Base-by-base conservation (phyloP, 768 basidiomycete genomes). In the Lactarius deliciosus region DNA sequence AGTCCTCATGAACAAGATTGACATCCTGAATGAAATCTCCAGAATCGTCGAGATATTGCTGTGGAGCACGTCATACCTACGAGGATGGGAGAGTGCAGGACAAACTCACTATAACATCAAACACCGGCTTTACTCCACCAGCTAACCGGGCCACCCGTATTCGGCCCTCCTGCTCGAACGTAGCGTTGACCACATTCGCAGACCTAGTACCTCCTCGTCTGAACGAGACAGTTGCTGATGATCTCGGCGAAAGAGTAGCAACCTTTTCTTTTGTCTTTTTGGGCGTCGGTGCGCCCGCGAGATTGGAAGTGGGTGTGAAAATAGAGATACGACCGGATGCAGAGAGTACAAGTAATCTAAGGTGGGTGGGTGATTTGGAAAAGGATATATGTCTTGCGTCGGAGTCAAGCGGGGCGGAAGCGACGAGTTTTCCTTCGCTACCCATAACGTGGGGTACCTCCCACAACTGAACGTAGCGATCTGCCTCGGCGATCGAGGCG, bases 391-490 rank as follows among this genome's bases (percentile, higher is more conserved):
- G 73, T 25, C 83, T 80, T n/a, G 84, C 85, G 65, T 86, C 84
- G 3, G 87, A 84, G 73, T 90, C 89, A 18, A 90, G 77, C 16
- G 87, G 82, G 5, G 86, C 80, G 5, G 85, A 85, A 18, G 87
- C 87, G 22, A 82, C 72, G n/a, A 86, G 78, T 69, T 78, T 84
- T 38, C 86, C 85, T 70, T 83, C 80, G 16, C 73, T 70, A 18
- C 77, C 75, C 11, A 79, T 72, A 3, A 75, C 75, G 47, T 79
- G 75, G 43, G 82, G 79, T 25, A 83, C 73, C 65, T 84, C 80
- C 88, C 89, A 90, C 20, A 88, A 75, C 64, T 86, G 85, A 9
- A 87, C 74, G 65, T 85, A 82, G 34, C 87, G 83, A 73, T 90
- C 89, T 8, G 76, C 79, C 72, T 88, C 83, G 15, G 88, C 88